phyloP scores from a whole-genome alignment of 2,329 filamentous ascomycete species.

The Colletotrichum somersetense region DNA sequence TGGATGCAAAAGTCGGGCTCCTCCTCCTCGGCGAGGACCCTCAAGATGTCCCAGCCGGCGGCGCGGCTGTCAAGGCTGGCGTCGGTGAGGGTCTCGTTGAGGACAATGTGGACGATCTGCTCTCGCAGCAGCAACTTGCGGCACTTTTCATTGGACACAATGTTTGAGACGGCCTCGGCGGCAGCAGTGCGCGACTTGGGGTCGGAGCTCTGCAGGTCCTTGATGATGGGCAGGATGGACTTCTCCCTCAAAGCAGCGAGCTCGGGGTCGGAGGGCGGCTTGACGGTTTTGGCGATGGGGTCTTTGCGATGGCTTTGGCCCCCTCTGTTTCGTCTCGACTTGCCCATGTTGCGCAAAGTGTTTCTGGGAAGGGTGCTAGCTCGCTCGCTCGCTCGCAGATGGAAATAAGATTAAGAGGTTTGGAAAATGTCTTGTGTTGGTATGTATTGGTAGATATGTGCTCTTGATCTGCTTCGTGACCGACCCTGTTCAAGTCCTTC shows the following conservation, averaged over 20 bases:
- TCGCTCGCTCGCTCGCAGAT: not conserved
- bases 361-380: constrained; percentile 15
- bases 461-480: constrained; percentile 11
- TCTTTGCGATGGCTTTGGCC: constrained; percentile 63
- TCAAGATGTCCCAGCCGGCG: constrained; percentile 76
- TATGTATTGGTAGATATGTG: not conserved
- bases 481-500: constrained; percentile 25
- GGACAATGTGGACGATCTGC: constrained; percentile 72
- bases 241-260: constrained; percentile 72
- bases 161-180: constrained; percentile 70
- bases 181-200: constrained; percentile 70
- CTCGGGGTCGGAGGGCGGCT: constrained; percentile 73
- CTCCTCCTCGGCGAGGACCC: constrained; percentile 72
- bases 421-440: not conserved
- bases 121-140: constrained; percentile 75
- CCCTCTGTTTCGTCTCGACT: constrained; percentile 67
- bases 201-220: constrained; percentile 70
- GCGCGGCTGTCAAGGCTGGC: constrained; percentile 72
- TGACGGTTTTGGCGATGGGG: constrained; percentile 69
- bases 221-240: constrained; percentile 73
- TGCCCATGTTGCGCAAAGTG: constrained; percentile 64
- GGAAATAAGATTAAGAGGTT: not conserved
- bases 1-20: constrained; percentile 76
- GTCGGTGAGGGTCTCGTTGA: constrained; percentile 75
- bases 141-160: constrained; percentile 71